Evolutionary conservation across 2,329 filamentous ascomycete species (phyloP).

Genomic region (Endocalyx cinctus): DNA sequence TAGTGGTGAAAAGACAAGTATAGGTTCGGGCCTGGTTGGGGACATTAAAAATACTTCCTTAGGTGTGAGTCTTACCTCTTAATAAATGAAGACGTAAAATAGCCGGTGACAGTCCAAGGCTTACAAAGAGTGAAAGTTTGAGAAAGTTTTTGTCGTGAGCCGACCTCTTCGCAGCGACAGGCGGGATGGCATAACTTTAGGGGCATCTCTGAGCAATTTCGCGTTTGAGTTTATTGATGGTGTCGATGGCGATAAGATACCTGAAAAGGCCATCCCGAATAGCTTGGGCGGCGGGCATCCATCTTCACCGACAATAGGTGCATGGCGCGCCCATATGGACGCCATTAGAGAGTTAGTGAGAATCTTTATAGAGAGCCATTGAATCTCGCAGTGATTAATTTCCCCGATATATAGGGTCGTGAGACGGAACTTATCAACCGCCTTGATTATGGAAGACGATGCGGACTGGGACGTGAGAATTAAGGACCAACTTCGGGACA

Average conservation of each 20-base stretch:
- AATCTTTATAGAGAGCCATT: not conserved
- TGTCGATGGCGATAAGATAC: constrained; percentile 32
- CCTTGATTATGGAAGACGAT: constrained; percentile 43
- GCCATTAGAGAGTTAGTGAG: constrained; percentile 26
- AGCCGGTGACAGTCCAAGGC: too few relatives aligned
- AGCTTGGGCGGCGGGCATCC: constrained; percentile 27
- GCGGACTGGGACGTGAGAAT: constrained; percentile 44
- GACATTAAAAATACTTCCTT: constrained; percentile 12
- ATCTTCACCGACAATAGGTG: constrained; percentile 23
- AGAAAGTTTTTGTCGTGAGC: constrained; percentile 47
- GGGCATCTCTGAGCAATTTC: constrained; percentile 40
- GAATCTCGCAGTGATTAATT: not conserved
- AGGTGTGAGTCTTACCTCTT: constrained; percentile 8
- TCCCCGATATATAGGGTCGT: constrained; percentile 32
- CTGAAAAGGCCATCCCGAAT: constrained; percentile 32
- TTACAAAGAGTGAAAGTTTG: too few relatives aligned
- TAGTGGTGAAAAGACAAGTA: too few relatives aligned
- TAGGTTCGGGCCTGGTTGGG: constrained; percentile 1
- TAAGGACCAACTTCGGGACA: constrained; percentile 33
- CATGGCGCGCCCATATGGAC: constrained; percentile 37
- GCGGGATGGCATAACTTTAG: constrained; percentile 44
- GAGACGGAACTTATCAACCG: constrained; percentile 35
- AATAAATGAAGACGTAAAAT: constrained; percentile 1
- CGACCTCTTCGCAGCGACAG: constrained; percentile 45
- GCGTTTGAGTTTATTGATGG: constrained; percentile 43